Evolutionary conservation across 1,284 basidiomycete species (phyloP), one percentile per base, ranked within the genome.

Genomic region (Trichosporon faecale): DNA sequence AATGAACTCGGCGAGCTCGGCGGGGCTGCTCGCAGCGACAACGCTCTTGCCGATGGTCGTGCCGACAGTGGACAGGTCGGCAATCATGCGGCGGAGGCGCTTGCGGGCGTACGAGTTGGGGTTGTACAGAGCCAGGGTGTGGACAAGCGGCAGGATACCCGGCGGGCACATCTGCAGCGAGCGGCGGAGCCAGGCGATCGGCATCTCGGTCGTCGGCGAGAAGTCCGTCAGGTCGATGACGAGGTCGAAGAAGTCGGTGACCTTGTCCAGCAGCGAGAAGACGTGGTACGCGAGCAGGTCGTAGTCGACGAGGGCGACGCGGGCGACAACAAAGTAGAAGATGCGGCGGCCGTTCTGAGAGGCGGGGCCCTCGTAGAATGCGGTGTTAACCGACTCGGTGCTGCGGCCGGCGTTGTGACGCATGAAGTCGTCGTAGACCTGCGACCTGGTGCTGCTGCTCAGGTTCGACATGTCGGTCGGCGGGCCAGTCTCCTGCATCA

Each of bases 141-240:
- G 63, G 31, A 81, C 66, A 23, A 75, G 71, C 12, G 79, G 73
- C 14, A 80, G 63, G 16, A 81, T 75, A 3, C 74, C 74, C 2
- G 79, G 76, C 7, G 93, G 93, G 73, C 92, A 89, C 61, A 94
- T 85, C 78, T 94, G 92, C 7, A 90, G 86, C 61, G 90, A 90
- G 69, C 89, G 89, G 78, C 91, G 93, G 65, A 94, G 80, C 91
- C 91, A 94, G 72, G 91, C 89, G 11, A 91, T 84, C 0, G 93
- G 93, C 16, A 94, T 85, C 80, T 94, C 92, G 0, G 90, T 92
- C 4, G 88, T 86, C 6, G 91, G 85, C 1, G 89, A 88, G 79
- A 94, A 94, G 23, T 88, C 88, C 27, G 93, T 95, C 81, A 91
- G 91, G 77, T 95, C 94, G 64, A 94, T 82, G 74, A 95, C 87